Conservation (phyloP, 257 asterid genomes). For the Oldenlandia corymbosa region DNA sequence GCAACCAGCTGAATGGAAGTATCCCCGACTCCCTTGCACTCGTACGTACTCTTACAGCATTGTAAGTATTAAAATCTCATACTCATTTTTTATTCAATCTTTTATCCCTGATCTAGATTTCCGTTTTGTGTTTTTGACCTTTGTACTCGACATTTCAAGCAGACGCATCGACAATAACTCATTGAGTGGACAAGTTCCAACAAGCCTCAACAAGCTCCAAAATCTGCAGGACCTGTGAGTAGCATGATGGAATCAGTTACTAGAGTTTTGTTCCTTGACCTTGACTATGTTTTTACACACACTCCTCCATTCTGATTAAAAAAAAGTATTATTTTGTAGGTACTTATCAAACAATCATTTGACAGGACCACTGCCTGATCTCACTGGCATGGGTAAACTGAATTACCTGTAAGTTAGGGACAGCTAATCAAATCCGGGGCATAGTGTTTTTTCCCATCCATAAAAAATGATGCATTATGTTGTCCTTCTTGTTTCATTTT, state of each 20-base stretch:
- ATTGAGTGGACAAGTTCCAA: slow-evolving; percentile 56
- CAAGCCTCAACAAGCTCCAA: slow-evolving; percentile 58
- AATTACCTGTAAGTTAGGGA: slow-evolving; percentile 51
- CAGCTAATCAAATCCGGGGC: background rate
- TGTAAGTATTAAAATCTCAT: slow-evolving; percentile 58
- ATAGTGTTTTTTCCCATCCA: too few relatives aligned
- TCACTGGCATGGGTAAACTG: slow-evolving; percentile 55
- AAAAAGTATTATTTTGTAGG: slow-evolving; percentile 25
- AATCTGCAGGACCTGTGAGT: slow-evolving; percentile 61
- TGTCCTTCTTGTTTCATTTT: background rate
- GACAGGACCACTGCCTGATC: slow-evolving; percentile 70
- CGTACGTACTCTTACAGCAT: slow-evolving; percentile 49
- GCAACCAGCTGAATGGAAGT: slow-evolving; percentile 52
- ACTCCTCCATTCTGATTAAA: background rate
- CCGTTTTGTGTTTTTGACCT: slow-evolving; percentile 6
- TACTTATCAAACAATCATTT: slow-evolving; percentile 60
- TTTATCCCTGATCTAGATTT: background rate
- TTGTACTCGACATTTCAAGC: slow-evolving; percentile 12
- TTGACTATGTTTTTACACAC: background rate
- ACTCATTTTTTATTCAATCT: background rate
- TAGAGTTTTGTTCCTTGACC: background rate
- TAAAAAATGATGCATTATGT: too few relatives aligned
- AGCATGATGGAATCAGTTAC: slow-evolving; percentile 6
- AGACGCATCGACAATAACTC: slow-evolving; percentile 76
- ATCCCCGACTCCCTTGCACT: slow-evolving; percentile 67